These are phyloP conservation scores for Iberis amara DNA, from an alignment of 441 rosid species.

Conservation along the genomic window DNA sequence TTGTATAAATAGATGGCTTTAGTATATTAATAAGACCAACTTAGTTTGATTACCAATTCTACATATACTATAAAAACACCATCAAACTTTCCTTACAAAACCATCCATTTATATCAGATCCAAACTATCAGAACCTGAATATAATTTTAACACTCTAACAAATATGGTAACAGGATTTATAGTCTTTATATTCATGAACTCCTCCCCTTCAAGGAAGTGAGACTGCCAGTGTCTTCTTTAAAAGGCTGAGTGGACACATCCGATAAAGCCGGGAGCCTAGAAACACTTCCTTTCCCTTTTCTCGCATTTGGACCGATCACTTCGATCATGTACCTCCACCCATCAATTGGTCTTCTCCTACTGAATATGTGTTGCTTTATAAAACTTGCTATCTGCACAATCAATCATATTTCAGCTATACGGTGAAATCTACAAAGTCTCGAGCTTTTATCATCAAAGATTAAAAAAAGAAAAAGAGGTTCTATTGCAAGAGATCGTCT, in stretches of 20 bases:
- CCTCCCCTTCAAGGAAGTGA: conserved; percentile 26
- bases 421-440: not conserved
- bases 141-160: conserved; percentile 9
- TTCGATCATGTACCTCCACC: conserved; percentile 96
- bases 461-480: too few relatives aligned
- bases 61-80: too few relatives aligned
- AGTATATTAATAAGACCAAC: too few relatives aligned
- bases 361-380: conserved; percentile 86
- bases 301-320: conserved; percentile 91
- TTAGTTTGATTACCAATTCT: too few relatives aligned
- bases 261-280: conserved; percentile 68
- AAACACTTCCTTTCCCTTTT: conserved; percentile 82
- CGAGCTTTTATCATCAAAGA: conserved; percentile 9
- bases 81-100: too few relatives aligned
- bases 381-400: conserved; percentile 81
- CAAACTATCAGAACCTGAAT: not conserved
- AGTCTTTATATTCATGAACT: not conserved
- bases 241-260: conserved; percentile 79
- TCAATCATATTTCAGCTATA: not conserved
- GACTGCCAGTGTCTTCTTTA: conserved; percentile 52
- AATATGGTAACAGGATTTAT: not conserved
- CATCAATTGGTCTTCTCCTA: conserved; percentile 87
- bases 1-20: too few relatives aligned
- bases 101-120: not conserved
- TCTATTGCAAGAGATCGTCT: too few relatives aligned